phyloP scores from a whole-genome alignment of 1,284 basidiomycete species.

The Uromyces viciae-fabae region DNA sequence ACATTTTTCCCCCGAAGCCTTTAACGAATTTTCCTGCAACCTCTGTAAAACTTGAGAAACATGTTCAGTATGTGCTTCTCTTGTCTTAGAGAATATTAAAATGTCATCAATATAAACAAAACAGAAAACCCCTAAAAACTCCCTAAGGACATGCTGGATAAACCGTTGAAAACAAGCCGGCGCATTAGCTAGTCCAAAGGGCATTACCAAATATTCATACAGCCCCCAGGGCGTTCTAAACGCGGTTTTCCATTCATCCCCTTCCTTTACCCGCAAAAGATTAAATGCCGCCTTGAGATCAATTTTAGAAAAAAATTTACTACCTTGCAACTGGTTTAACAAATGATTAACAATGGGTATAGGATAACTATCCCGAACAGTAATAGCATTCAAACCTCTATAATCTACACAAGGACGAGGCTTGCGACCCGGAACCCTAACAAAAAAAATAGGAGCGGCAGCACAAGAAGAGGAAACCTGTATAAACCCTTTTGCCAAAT shows the following conservation, averaged over 20 bases:
- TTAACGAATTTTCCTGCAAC: background rate
- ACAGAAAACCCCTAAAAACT: conserved; percentile 40
- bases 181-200: conserved; percentile 57
- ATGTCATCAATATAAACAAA: conserved; percentile 55
- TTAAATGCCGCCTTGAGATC: conserved; percentile 53
- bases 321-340: conserved; percentile 32
- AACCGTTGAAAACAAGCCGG: conserved; percentile 52
- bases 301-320: conserved; percentile 49
- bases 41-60: background rate
- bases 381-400: conserved; percentile 4
- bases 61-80: conserved; percentile 25
- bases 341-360: conserved; percentile 48
- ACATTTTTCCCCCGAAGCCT: background rate
- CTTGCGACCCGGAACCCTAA: background rate
- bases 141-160: background rate
- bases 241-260: conserved; percentile 56
- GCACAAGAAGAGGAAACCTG: background rate
- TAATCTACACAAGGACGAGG: conserved; percentile 11
- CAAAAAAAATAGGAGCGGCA: background rate
- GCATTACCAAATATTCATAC: conserved; percentile 57
- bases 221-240: conserved; percentile 55
- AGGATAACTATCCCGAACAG: conserved; percentile 39
- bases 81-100: conserved; percentile 56
- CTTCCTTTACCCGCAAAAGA: conserved; percentile 49
- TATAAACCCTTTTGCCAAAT: conserved; percentile 4